Conservation (phyloP, 495 filamentous ascomycete species). For the Aspergillus cristatus region DNA sequence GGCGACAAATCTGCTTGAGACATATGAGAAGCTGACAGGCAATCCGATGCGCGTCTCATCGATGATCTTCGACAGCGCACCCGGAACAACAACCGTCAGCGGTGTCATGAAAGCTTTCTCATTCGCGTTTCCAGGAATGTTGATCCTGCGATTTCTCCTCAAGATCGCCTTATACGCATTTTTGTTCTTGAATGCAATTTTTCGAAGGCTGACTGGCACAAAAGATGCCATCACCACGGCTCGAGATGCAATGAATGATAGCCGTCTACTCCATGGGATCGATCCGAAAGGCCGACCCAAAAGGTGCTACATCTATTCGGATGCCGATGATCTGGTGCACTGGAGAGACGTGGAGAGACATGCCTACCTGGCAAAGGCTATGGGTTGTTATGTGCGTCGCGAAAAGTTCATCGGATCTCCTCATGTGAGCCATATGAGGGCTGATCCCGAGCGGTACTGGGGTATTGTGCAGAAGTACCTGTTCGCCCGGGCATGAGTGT, state of each 20-base stretch:
- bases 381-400: constrained; percentile 25
- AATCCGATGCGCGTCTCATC: constrained; percentile 23
- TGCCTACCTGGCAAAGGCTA: constrained; percentile 26
- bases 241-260: constrained; percentile 23
- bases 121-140: constrained; percentile 23
- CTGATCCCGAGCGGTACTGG: constrained; percentile 37
- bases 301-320: constrained; percentile 39
- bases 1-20: constrained; percentile 20
- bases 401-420: constrained; percentile 30
- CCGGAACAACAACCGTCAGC: constrained; percentile 22
- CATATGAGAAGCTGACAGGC: constrained; percentile 24
- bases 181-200: constrained; percentile 9
- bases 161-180: constrained; percentile 17
- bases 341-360: constrained; percentile 33
- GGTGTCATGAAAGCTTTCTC: constrained; percentile 26
- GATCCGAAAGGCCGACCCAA: constrained; percentile 7
- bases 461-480: constrained; percentile 22
- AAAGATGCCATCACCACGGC: constrained; percentile 20
- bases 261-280: constrained; percentile 14
- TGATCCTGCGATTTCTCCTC: constrained; percentile 23
- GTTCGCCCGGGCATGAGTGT: no score
- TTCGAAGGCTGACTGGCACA: constrained; percentile 8
- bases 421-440: constrained; percentile 38
- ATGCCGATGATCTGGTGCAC: constrained; percentile 32
- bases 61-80: constrained; percentile 35